Conservation (phyloP, 306 rosid genomes). For the Fragaria iinumae region DNA sequence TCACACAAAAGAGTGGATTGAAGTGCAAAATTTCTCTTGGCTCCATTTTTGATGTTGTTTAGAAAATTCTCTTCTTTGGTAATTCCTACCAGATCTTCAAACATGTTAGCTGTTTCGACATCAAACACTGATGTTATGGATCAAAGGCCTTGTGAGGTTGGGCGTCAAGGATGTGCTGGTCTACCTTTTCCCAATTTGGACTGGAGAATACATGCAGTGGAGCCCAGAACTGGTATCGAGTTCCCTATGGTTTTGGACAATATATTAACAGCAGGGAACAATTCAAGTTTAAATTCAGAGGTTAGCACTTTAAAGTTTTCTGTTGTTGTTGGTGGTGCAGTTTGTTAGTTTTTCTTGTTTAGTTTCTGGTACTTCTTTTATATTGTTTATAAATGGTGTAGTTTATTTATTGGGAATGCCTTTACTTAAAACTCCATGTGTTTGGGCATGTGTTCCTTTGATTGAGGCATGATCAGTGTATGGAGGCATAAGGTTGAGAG, state of each 20-base stretch:
- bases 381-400: background rate
- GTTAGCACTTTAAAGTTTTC: conserved; percentile 37
- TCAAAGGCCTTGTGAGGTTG: conserved; percentile 62
- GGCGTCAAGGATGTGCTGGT: conserved; percentile 43
- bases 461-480: background rate
- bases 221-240: conserved; percentile 89
- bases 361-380: background rate
- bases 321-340: background rate
- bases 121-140: conserved; percentile 49
- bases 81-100: conserved; percentile 59
- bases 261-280: conserved; percentile 41
- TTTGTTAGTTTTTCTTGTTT: conserved; percentile 13
- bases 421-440: background rate
- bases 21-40: background rate
- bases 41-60: background rate
- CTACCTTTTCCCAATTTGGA: conserved; percentile 45
- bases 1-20: conserved; percentile 16
- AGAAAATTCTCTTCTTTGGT: conserved; percentile 21
- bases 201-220: conserved; percentile 59
- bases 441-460: background rate
- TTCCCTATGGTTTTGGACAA: conserved; percentile 70
- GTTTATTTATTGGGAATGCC: background rate
- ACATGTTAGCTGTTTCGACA: conserved; percentile 51
- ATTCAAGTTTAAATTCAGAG: conserved; percentile 64
- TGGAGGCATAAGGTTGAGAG: background rate